Base-by-base conservation (phyloP, 148 eudicot genomes). In the Heliosperma pusillum region DNA sequence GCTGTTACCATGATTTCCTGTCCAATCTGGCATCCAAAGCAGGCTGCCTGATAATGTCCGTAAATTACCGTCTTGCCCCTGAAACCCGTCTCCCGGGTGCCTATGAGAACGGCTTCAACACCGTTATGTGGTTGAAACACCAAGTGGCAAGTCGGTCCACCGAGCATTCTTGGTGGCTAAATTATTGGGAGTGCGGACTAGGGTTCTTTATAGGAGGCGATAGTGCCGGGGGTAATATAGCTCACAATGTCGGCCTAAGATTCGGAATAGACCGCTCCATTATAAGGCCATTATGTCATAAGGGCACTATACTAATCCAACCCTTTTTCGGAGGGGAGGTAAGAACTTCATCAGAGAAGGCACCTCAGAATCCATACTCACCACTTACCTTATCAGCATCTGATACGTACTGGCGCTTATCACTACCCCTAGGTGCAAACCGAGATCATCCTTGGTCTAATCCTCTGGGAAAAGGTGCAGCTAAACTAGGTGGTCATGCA, bases 21-120 rank as follows among this genome's bases (percentile, higher is more conserved):
- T 76, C 89, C 59, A 88, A 77, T 27, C 77, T 93, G 30, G 81
- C 90, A 24, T 78, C 88, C 9, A 87, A 77, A 76, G 79, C 82
- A 19, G 81, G 81, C 8, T 89, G 93, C 66, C 76, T 81, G 3
- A 65, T 93, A 80, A 25, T 89, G 74, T 93, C 97, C 3, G 86
- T 90, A 11, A 87, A 89, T 56, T 93, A 90, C 69, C 83, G 87
- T 44, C 64, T 93, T 69, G 90, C 97, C 22, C 97, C 97, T 26
- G 97, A 93, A 81, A 84, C 85, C 74, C 93, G 88, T 22, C 97
- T 93, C 30, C 97, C 97, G 10, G 81, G 86, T 1, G 89, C 97
- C 27, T 93, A 90, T 44, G 96, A 90, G 4, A 93, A 93, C n/a
- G 96, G 91, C 3, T 69, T 79, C 58, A 86, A 82, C 27, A 72